A percentile compares a stretch with the other conserved stretches of the same genome.
Conservation (phyloP, 2,329 filamentous ascomycete genomes). For the Talaromyces islandicus region DNA sequence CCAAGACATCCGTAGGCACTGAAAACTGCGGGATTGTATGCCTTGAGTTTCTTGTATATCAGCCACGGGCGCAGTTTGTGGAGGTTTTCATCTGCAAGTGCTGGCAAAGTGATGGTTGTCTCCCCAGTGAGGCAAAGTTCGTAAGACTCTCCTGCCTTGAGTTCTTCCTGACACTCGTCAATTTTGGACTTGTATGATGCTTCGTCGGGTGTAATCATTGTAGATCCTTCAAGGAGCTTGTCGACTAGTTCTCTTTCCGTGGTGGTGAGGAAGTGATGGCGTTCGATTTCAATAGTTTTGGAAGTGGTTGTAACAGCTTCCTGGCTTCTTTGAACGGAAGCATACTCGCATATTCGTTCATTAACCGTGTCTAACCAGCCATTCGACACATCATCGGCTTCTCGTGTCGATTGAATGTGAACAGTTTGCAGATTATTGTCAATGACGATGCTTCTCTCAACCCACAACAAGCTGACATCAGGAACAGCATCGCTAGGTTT, state of each 20-base stretch:
- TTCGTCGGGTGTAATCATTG: conserved; percentile 31
- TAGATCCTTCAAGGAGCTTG: conserved; percentile 23
- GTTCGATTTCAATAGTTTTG: conserved; percentile 2
- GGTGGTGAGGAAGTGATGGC: conserved; percentile 1
- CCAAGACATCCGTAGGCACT: conserved; percentile 73
- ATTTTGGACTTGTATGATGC: conserved; percentile 61
- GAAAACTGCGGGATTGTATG: conserved; percentile 74
- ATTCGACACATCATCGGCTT: conserved; percentile 32
- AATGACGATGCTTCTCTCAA: conserved; percentile 69
- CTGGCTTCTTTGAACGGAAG: conserved; percentile 20
- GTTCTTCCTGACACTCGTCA: conserved; percentile 61
- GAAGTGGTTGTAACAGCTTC: conserved; percentile 12
- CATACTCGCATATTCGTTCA: conserved; percentile 3
- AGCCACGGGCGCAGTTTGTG: conserved; percentile 53
- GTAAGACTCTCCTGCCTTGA: conserved; percentile 75
- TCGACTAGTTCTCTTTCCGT: conserved; percentile 19
- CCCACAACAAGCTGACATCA: conserved; percentile 70
- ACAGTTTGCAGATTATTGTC: conserved; percentile 60
- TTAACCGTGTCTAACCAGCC: conserved; percentile 39
- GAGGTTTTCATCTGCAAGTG: conserved; percentile 15
- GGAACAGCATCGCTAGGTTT: conserved; percentile 43
- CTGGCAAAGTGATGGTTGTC: conserved; percentile 53
- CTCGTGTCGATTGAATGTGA: conserved; percentile 62
- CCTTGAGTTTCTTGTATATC: conserved; percentile 65
- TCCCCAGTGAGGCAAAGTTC: conserved; percentile 78